Conservation (phyloP, 495 filamentous ascomycete genomes). For the Arthonia radiata region DNA sequence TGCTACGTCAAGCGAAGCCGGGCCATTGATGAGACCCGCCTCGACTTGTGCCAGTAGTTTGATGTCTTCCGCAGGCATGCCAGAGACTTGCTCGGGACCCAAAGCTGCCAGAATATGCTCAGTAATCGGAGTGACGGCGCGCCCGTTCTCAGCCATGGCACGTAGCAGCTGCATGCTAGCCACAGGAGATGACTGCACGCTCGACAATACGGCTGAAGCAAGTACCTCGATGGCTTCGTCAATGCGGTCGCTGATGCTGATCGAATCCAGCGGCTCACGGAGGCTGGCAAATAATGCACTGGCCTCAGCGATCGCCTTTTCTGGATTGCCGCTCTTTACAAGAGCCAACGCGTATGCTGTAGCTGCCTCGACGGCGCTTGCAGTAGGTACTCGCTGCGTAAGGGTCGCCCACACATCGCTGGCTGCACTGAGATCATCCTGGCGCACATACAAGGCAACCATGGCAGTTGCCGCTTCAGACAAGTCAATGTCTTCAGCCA, state of each 20-base stretch:
- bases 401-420: slow-evolving; percentile 53
- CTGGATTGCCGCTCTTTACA: slow-evolving; percentile 53
- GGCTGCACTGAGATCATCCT: slow-evolving; percentile 50
- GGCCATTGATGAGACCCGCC: slow-evolving; percentile 27
- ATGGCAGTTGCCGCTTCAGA: slow-evolving; percentile 53
- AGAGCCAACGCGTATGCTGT: slow-evolving; percentile 68
- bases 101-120: slow-evolving; percentile 35
- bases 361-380: slow-evolving; percentile 58
- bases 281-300: slow-evolving; percentile 67
- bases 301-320: slow-evolving; percentile 47
- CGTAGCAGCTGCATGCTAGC: slow-evolving; percentile 35
- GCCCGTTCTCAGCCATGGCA: slow-evolving; percentile 54
- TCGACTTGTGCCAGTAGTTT: slow-evolving; percentile 37
- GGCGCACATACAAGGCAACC: slow-evolving; percentile 60
- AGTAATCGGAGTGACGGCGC: slow-evolving; percentile 33
- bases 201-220: slow-evolving; percentile 25
- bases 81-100: slow-evolving; percentile 29
- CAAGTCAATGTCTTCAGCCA: slow-evolving; percentile 17
- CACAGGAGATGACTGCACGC: slow-evolving; percentile 22
- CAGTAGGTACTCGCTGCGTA: slow-evolving; percentile 19
- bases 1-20: slow-evolving; percentile 24
- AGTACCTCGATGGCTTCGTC: slow-evolving; percentile 73
- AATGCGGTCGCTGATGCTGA: slow-evolving; percentile 36
- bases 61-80: slow-evolving; percentile 30
- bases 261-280: slow-evolving; percentile 20